phyloP scores from a whole-genome alignment of 2,329 filamentous ascomycete genomes.

The Pyricularia sp. region DNA sequence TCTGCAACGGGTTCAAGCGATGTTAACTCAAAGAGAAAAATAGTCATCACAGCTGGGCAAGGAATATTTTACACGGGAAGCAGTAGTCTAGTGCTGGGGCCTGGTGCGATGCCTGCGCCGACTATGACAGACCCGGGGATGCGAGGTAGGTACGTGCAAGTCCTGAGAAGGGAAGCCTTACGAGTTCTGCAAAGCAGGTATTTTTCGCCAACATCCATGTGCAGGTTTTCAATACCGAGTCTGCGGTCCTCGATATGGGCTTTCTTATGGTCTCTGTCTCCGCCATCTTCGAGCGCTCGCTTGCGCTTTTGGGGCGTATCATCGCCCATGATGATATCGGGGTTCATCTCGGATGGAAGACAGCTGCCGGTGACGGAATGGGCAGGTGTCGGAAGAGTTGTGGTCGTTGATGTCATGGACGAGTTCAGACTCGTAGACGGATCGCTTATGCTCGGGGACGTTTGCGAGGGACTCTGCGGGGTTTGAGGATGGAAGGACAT shows the following conservation, averaged over 20 bases:
- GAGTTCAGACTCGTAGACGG: slow-evolving; percentile 35
- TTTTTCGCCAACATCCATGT: slow-evolving; percentile 53
- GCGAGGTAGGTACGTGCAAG: background rate
- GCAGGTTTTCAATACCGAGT: slow-evolving; percentile 50
- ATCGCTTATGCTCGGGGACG: slow-evolving; percentile 42
- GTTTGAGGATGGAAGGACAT: slow-evolving; percentile 58
- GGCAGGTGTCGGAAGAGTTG: slow-evolving; percentile 47
- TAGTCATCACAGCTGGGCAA: background rate
- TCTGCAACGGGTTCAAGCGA: slow-evolving; percentile 26
- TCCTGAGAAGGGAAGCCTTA: slow-evolving; percentile 40
- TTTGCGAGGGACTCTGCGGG: slow-evolving; percentile 53
- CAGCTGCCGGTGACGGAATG: slow-evolving; percentile 48
- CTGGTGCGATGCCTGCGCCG: background rate
- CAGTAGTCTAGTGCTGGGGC: background rate
- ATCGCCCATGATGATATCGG: slow-evolving; percentile 33
- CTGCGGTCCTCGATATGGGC: slow-evolving; percentile 47
- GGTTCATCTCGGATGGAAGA: slow-evolving; percentile 27
- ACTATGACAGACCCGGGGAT: background rate
- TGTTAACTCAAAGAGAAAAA: slow-evolving; percentile 25
- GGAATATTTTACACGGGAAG: background rate
- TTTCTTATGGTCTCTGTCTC: slow-evolving; percentile 47
- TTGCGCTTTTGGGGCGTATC: slow-evolving; percentile 49
- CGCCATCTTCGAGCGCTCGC: slow-evolving; percentile 41
- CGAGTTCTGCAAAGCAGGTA: slow-evolving; percentile 54
- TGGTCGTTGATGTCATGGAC: slow-evolving; percentile 37